phyloP scores from a whole-genome alignment of 129 eudicot genomes.

The carrot (Daucus carota) region DH1_v3.0 NC_030385.2:1000501-1001000 shows the following conservation, averaged over 20 bases:
- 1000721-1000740: neutral
- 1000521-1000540: constrained; percentile 7
- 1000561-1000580: constrained; percentile 70
- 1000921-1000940: constrained; percentile 84
- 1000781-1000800: neutral
- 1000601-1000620: constrained; percentile 96
- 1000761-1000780: neutral
- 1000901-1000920: constrained; percentile 66
- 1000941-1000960: constrained; percentile 30
- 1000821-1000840: neutral
- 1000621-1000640: constrained; percentile 33
- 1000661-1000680: neutral
- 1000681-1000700: neutral
- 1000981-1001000: neutral
- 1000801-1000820: constrained; percentile 1
- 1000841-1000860: neutral
- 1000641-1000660: neutral
- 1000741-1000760: neutral
- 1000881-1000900: constrained; percentile 87
- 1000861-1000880: constrained; percentile 55
- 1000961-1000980: neutral
- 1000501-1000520: neutral
- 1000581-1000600: constrained; percentile 77
- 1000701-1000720: neutral
- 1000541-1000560: constrained; percentile 88